Percentiles rank a stretch among this genome's conserved stretches.
phyloP scores from a whole-genome alignment of 2,329 filamentous ascomycete genomes.

The Simplicillium aogashimaense region DNA sequence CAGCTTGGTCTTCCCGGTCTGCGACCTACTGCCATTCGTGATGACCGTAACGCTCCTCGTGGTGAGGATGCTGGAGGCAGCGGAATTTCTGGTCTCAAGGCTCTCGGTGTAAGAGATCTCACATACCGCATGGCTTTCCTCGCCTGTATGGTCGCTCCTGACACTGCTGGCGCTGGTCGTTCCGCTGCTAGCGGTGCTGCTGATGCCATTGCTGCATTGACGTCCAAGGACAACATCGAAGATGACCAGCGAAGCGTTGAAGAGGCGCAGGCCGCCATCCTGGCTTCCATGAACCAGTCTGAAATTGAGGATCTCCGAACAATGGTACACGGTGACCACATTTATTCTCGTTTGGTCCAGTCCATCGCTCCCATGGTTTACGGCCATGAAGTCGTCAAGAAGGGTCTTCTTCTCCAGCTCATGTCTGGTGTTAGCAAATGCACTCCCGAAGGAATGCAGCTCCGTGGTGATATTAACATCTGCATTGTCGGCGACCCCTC shows the following conservation, averaged over 20 bases:
- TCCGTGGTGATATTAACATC: conserved; percentile 97
- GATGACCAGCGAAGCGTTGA: conserved; percentile 67
- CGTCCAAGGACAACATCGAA: conserved; percentile 40
- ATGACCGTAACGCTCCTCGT: conserved; percentile 63
- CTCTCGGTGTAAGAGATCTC: conserved; percentile 86
- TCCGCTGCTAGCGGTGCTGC: conserved; percentile 52
- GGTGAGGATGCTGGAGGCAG: conserved; percentile 73
- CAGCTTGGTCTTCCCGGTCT: conserved; percentile 86
- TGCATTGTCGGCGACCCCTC: conserved; percentile 96
- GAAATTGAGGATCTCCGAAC: conserved; percentile 87
- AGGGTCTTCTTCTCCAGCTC: conserved; percentile 84
- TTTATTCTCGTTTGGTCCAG: conserved; percentile 85
- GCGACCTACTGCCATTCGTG: conserved; percentile 71
- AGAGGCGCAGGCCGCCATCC: conserved; percentile 75
- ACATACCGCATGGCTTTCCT: conserved; percentile 96
- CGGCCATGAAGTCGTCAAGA: conserved; percentile 95
- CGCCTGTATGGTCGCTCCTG: conserved; percentile 89
- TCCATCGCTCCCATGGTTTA: conserved; percentile 96
- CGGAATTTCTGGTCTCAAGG: conserved; percentile 81
- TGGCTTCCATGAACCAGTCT: conserved; percentile 72
- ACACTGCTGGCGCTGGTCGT: conserved; percentile 71
- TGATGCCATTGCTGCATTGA: conserved; percentile 79
- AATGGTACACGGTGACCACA: conserved; percentile 93
- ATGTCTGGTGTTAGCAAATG: conserved; percentile 93
- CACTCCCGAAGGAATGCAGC: conserved; percentile 87